Conservation (phyloP, 768 basidiomycete genomes). For the Epithele typhae region DNA sequence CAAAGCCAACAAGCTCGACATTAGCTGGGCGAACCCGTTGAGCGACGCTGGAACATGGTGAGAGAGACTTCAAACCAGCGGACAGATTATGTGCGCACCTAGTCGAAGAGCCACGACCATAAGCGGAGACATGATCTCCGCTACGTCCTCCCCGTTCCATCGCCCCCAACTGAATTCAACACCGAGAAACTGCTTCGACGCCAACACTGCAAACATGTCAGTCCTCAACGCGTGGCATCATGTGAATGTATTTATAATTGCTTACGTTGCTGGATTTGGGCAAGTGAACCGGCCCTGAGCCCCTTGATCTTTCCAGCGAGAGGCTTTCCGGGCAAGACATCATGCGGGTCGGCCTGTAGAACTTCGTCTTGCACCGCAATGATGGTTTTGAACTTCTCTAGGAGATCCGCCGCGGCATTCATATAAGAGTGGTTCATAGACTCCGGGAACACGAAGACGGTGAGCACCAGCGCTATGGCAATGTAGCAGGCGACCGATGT, state of each 20-base stretch:
- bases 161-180: slow-evolving; percentile 42
- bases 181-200: slow-evolving; percentile 32
- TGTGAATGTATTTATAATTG: neutral
- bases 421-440: slow-evolving; percentile 42
- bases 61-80: neutral
- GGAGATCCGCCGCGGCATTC: slow-evolving; percentile 24
- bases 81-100: slow-evolving; percentile 22
- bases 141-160: slow-evolving; percentile 43
- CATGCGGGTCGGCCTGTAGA: slow-evolving; percentile 15
- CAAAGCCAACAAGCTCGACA: slow-evolving; percentile 14
- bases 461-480: slow-evolving; percentile 43
- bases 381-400: slow-evolving; percentile 26
- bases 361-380: slow-evolving; percentile 32
- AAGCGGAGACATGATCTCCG: slow-evolving; percentile 32
- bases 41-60: slow-evolving; percentile 27
- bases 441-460: slow-evolving; percentile 49
- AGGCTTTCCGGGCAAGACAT: slow-evolving; percentile 19
- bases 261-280: slow-evolving; percentile 27
- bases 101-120: slow-evolving; percentile 31
- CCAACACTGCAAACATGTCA: slow-evolving; percentile 25
- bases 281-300: slow-evolving; percentile 20
- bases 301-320: slow-evolving; percentile 19
- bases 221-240: neutral
- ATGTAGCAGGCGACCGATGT: slow-evolving; percentile 44
- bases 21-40: slow-evolving; percentile 28